Base-by-base conservation (phyloP, 495 filamentous ascomycete species). In the Paragyromitra xinjiangensis region DNA sequence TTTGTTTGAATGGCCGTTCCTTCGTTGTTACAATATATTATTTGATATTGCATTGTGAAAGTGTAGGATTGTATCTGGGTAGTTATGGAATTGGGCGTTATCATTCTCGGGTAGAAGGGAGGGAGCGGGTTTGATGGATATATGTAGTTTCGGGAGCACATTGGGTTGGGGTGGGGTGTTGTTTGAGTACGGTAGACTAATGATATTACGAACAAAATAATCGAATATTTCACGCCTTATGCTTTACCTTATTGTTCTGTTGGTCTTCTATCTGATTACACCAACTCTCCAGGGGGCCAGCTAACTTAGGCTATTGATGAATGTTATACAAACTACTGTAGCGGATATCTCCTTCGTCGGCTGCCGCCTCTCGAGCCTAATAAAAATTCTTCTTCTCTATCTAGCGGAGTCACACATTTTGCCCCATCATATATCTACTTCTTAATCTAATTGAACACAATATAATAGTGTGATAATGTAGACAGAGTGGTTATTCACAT, bases 31-130 rank as follows among this genome's bases (percentile, higher is more conserved):
- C 29, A 59, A 37, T 59, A 61, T n/a, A 61, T 34, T 61, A 48
- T 69, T 69, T 61, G 12, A 40, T 22, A 26, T 34, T 69, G 66
- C 66, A 56, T 69, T 4, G 48, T 42, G 19, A 26, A 16, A 16
- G 42, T 40, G 16, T 37, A 39, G n/a, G 34, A 45, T 24, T 37
- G 53, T 69, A 69, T 69, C 53, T 69, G 6, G 66, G 53, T 9
- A 61, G 56, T 69, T 59, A 69, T 34, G 5, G 40, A n/a, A 69
- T 69, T 6, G 67, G 67, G 67, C 53, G 67, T 69, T 69, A n/a
- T 50, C 6, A 39, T 69, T 59, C 48, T 68, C 29, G 64, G 45
- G 48, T 69, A 22, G 24, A 58, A 45, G 40, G 67, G n/a, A 19
- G 29, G 56, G 56, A 22, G 50, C 7, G 3, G 50, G 16, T 39